Evolutionary conservation across 179 eudicot species (phyloP).

Genomic region (Beta corolliflora): DNA sequence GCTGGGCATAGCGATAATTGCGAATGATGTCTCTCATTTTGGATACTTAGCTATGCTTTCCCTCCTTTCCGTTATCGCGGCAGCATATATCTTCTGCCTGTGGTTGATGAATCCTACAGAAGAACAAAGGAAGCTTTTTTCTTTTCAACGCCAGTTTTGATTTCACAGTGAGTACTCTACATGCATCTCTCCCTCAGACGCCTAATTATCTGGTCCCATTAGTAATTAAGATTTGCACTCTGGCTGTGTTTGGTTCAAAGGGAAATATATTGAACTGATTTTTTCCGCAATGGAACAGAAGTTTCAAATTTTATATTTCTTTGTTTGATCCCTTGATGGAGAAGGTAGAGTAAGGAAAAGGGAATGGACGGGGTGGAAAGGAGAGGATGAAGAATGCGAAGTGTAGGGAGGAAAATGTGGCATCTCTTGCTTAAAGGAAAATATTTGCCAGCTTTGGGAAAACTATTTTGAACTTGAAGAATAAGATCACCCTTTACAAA

Average conservation of each 20-base stretch:
- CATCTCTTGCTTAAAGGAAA: not conserved
- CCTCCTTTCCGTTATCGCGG: conserved; percentile 72
- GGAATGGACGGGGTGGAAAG: too few species aligned
- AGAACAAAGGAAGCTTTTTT: conserved; percentile 67
- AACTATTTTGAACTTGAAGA: not conserved
- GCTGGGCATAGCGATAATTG: conserved; percentile 85
- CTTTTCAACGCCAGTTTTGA: conserved; percentile 48
- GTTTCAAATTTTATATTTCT: not conserved
- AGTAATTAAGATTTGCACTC: not conserved
- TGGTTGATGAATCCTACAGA: conserved; percentile 84
- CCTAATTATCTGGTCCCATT: not conserved
- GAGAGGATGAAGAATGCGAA: not conserved
- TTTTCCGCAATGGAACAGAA: not conserved
- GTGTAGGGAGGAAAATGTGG: not conserved
- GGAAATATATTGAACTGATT: not conserved
- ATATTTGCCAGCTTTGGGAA: not conserved
- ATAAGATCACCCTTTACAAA: not conserved
- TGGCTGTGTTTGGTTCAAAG: not conserved
- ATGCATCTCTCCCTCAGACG: not conserved
- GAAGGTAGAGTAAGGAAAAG: not conserved
- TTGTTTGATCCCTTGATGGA: not conserved
- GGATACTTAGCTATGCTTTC: conserved; percentile 79
- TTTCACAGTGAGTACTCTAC: conserved; percentile 37
- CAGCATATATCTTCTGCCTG: conserved; percentile 76
- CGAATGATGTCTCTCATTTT: conserved; percentile 80